Conservation (phyloP, 345 rosid species). For the Linum usitatissimum region DNA sequence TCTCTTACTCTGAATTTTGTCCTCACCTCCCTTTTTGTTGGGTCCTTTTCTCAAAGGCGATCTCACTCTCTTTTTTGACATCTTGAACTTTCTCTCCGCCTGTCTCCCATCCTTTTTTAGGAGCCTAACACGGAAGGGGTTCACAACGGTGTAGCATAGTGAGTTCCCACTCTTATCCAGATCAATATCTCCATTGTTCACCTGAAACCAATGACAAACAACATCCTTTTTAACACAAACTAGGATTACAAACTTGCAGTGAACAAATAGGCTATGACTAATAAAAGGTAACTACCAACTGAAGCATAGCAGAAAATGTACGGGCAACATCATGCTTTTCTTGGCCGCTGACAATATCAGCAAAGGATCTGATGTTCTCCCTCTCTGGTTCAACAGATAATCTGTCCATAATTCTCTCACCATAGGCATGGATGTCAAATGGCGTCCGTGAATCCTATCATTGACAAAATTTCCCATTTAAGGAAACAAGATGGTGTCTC, state of each 20-base stretch:
- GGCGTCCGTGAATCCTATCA: constrained; percentile 74
- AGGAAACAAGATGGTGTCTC: constrained; percentile 7
- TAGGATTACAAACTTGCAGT: not conserved
- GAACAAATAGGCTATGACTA: not conserved
- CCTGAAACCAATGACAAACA: constrained; percentile 33
- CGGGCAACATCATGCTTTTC: constrained; percentile 87
- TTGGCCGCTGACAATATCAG: constrained; percentile 59
- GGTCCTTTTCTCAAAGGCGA: constrained; percentile 33
- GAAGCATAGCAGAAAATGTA: constrained; percentile 89
- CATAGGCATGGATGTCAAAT: constrained; percentile 84
- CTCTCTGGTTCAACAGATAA: constrained; percentile 37
- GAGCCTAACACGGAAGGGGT: constrained; percentile 62
- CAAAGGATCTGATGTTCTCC: constrained; percentile 35
- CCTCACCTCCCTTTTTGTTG: constrained; percentile 9
- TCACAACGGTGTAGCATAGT: constrained; percentile 54
- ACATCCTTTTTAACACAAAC: not conserved
- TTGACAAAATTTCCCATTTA: constrained; percentile 2
- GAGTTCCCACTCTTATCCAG: constrained; percentile 41
- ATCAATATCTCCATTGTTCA: constrained; percentile 77
- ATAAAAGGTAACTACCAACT: constrained; percentile 48
- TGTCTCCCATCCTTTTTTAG: constrained; percentile 24
- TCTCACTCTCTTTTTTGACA: constrained; percentile 46
- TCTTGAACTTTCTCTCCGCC: constrained; percentile 16
- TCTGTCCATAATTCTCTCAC: constrained; percentile 53
- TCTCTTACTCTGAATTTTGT: constrained; percentile 13